These are phyloP conservation scores for Talaromyces stipitatus DNA, from an alignment of 495 filamentous ascomycete species.

Conservation along the genomic window DNA sequence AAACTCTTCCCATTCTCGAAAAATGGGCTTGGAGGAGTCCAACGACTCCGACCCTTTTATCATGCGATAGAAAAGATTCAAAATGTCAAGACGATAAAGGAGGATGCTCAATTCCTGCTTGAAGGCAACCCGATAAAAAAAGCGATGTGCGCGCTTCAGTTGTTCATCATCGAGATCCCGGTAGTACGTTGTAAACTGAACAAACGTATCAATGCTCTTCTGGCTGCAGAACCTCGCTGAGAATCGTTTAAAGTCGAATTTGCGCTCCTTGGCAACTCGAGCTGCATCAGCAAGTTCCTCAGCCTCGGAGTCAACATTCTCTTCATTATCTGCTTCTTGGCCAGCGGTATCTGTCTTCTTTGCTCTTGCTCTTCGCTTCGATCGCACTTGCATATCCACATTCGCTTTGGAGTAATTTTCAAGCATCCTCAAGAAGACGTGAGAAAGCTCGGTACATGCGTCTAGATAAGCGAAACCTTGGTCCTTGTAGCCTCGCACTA, in stretches of 20 bases:
- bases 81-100: conserved; percentile 84
- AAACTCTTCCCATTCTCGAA: conserved; percentile 88
- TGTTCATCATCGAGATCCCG: conserved; percentile 72
- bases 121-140: conserved; percentile 91
- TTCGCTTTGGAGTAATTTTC: conserved; percentile 95
- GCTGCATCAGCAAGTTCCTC: conserved; percentile 68
- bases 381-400: conserved; percentile 83
- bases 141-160: conserved; percentile 88
- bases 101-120: conserved; percentile 85
- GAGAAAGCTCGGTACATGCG: conserved; percentile 80
- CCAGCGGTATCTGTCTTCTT: conserved; percentile 44
- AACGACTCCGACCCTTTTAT: conserved; percentile 84
- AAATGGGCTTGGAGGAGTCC: conserved; percentile 52
- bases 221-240: conserved; percentile 73
- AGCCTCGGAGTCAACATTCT: conserved; percentile 54
- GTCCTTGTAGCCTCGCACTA: conserved; percentile 77
- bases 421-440: conserved; percentile 86
- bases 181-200: conserved; percentile 73
- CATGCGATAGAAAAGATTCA: conserved; percentile 81
- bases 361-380: conserved; percentile 60
- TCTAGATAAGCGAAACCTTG: conserved; percentile 93
- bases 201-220: conserved; percentile 80
- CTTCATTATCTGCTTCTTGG: conserved; percentile 23
- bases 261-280: conserved; percentile 66
- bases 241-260: conserved; percentile 90